Evolutionary conservation across 176 grass and related monocot genomes (phyloP).

Genomic region (Pontederia crassipes): DNA sequence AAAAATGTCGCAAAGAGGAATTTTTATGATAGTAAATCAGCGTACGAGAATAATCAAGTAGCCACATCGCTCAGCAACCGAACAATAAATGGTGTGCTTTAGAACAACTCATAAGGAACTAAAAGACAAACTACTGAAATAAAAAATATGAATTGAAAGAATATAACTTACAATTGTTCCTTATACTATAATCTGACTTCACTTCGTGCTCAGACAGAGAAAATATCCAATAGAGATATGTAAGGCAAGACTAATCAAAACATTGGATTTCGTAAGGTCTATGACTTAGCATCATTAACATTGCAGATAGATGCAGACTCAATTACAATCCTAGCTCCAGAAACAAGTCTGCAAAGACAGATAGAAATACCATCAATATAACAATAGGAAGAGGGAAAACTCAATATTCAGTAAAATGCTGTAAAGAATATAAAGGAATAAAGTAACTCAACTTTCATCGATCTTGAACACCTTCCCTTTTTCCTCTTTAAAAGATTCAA

Average conservation of each 20-base stretch:
- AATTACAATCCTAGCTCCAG: slow-evolving; percentile 90
- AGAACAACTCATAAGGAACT: no score
- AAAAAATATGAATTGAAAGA: no score
- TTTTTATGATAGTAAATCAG: no score
- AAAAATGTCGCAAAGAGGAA: no score
- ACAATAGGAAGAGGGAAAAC: slow-evolving; percentile 24
- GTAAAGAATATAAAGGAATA: not conserved
- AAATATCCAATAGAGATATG: not conserved
- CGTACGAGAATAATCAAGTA: no score
- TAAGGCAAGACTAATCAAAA: slow-evolving; percentile 21
- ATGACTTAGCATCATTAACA: slow-evolving; percentile 58
- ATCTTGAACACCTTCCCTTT: slow-evolving; percentile 87
- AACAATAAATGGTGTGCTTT: no score
- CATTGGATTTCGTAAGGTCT: slow-evolving; percentile 40
- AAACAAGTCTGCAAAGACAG: slow-evolving; percentile 74
- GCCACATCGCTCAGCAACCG: no score
- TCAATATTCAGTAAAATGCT: not conserved
- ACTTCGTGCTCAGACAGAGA: not conserved
- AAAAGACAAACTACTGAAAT: no score
- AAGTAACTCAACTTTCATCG: slow-evolving; percentile 92
- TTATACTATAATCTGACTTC: not conserved
- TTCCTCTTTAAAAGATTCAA: slow-evolving; percentile 65
- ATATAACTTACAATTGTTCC: not conserved
- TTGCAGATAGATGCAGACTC: slow-evolving; percentile 54
- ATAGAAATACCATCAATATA: slow-evolving; percentile 4